Evolutionary conservation across 208 protist genomes (phyloP).

Genomic region (Trypanosoma avium): DNA sequence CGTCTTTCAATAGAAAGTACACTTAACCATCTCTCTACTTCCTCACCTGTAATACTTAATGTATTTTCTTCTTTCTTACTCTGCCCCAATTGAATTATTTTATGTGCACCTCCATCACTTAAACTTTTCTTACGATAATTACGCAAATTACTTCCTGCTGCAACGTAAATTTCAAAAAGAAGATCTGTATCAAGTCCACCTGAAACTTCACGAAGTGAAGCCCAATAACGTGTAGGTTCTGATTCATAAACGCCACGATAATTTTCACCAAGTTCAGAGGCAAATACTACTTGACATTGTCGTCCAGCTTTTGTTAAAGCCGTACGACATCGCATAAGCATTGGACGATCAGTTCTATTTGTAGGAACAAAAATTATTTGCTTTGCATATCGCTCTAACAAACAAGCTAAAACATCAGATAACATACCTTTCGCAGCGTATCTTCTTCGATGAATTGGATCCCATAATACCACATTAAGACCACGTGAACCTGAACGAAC

Average conservation of each 20-base stretch:
- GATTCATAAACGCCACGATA: conserved; percentile 69
- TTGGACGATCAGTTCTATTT: conserved; percentile 78
- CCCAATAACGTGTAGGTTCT: conserved; percentile 71
- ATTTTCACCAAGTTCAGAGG: conserved; percentile 61
- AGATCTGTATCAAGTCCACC: conserved; percentile 63
- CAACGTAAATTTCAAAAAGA: conserved; percentile 46
- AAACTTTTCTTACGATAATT: conserved; percentile 39
- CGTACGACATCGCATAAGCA: conserved; percentile 73
- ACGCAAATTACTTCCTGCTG: conserved; percentile 57
- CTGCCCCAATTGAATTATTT: too few species aligned
- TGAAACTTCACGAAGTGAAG: conserved; percentile 43
- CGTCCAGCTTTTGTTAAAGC: conserved; percentile 62
- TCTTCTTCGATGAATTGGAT: conserved; percentile 46
- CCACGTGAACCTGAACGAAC: conserved; percentile 68
- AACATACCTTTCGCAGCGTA: conserved; percentile 81
- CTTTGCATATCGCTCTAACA: conserved; percentile 55
- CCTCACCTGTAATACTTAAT: conserved; percentile 1
- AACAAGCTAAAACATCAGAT: conserved; percentile 73
- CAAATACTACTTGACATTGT: conserved; percentile 62
- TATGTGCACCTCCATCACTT: not conserved
- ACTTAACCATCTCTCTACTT: conserved; percentile 57
- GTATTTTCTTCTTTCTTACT: conserved; percentile 1
- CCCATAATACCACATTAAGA: conserved; percentile 70
- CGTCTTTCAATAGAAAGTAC: conserved; percentile 45
- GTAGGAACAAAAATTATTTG: conserved; percentile 81